Evolutionary conservation across 495 filamentous ascomycete genomes (phyloP).

Genomic region (Trichoderma virens): DNA sequence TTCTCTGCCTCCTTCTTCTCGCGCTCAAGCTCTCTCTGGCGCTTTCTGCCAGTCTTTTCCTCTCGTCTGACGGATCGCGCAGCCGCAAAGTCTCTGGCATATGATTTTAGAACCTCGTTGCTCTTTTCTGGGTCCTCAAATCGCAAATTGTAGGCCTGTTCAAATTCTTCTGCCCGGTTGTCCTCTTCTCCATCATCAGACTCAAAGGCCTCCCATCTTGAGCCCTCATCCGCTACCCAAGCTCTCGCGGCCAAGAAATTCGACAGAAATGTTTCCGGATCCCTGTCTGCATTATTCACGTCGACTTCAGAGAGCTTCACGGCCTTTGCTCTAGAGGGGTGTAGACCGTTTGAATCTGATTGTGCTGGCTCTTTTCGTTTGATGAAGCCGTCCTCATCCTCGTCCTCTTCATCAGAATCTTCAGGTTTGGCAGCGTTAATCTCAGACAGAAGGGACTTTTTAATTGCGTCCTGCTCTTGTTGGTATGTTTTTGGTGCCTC

Average conservation of each 20-base stretch:
- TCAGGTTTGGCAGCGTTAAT: slow-evolving; percentile 58
- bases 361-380: slow-evolving; percentile 31
- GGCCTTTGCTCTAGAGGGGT: slow-evolving; percentile 39
- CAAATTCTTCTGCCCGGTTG: slow-evolving; percentile 75
- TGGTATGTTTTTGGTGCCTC: slow-evolving; percentile 60
- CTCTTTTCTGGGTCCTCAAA: slow-evolving; percentile 84
- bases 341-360: slow-evolving; percentile 24
- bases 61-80: slow-evolving; percentile 77
- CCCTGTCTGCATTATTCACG: slow-evolving; percentile 72
- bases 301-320: slow-evolving; percentile 50
- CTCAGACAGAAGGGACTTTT: slow-evolving; percentile 64
- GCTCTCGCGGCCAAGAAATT: slow-evolving; percentile 86
- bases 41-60: slow-evolving; percentile 66
- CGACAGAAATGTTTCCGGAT: slow-evolving; percentile 82
- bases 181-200: slow-evolving; percentile 86
- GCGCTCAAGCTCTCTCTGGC: slow-evolving; percentile 65
- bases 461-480: slow-evolving; percentile 78
- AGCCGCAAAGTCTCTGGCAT: slow-evolving; percentile 75
- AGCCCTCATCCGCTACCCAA: slow-evolving; percentile 61
- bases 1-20: slow-evolving; percentile 72
- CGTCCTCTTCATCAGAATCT: slow-evolving; percentile 48
- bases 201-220: slow-evolving; percentile 67
- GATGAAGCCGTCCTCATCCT: slow-evolving; percentile 67
- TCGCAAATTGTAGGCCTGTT: slow-evolving; percentile 91
- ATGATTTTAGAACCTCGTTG: slow-evolving; percentile 77